Evolutionary conservation across 2,329 filamentous ascomycete genomes (phyloP).

Genomic region (Thermothelomyces thermophilus): DNA sequence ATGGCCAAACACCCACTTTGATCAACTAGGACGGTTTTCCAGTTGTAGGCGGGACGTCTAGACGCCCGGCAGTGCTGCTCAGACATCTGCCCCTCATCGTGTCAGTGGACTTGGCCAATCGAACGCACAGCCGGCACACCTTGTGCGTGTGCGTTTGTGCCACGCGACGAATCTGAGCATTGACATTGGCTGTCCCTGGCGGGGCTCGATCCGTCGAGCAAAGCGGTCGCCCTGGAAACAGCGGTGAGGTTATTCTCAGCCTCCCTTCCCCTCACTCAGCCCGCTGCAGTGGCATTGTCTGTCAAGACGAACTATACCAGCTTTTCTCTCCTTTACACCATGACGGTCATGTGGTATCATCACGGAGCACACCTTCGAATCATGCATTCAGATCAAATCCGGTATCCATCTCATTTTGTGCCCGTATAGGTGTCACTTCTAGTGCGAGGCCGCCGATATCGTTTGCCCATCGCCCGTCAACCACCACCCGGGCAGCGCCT

Average conservation of each 20-base stretch:
- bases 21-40: not conserved
- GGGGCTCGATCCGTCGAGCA: not conserved
- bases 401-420: not conserved
- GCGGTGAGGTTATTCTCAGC: constrained; percentile 11
- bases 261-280: no score
- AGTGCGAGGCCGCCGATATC: not conserved
- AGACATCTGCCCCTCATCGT: constrained; percentile 1
- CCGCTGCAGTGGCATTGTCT: not conserved
- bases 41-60: no score
- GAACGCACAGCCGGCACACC: not conserved
- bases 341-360: not conserved
- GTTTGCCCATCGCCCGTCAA: not conserved
- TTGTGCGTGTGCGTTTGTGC: no score
- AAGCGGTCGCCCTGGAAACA: not conserved
- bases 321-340: not conserved
- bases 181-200: constrained; percentile 4
- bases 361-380: not conserved
- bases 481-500: no score
- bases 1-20: no score
- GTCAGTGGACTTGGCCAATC: constrained; percentile 6
- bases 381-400: not conserved
- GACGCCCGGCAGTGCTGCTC: no score
- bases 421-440: not conserved
- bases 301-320: not conserved
- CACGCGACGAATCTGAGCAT: no score